Evolutionary conservation across 2,329 filamentous ascomycete genomes (phyloP).

Genomic region (Sporothrix luriei): DNA sequence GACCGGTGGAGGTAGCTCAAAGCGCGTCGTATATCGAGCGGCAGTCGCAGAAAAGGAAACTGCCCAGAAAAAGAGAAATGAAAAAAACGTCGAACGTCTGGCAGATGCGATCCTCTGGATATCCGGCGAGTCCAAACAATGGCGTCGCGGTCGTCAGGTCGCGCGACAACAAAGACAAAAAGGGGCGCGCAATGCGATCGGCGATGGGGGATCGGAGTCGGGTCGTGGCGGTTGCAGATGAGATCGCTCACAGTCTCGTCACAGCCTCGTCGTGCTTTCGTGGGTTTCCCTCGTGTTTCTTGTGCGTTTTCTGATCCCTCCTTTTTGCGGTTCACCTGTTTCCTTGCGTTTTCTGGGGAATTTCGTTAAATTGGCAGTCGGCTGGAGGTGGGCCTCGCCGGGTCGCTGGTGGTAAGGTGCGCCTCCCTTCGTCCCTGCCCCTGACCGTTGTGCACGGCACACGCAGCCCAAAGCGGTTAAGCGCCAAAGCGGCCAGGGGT

Average conservation of each 20-base stretch:
- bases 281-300: neutral
- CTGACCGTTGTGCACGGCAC: constrained; percentile 23
- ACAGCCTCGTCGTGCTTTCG: constrained; percentile 1
- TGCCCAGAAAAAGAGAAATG: no score
- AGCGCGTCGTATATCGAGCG: neutral
- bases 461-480: constrained; percentile 22
- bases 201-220: neutral
- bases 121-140: neutral
- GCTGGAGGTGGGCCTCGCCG: neutral
- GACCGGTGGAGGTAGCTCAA: no score
- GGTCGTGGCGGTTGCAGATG: neutral
- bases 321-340: neutral
- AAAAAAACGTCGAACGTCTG: no score
- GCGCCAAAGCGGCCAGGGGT: constrained; percentile 17
- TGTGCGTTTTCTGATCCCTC: neutral
- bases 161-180: neutral
- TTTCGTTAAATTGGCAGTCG: constrained; percentile 24
- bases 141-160: neutral
- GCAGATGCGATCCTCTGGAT: neutral
- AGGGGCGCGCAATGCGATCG: neutral
- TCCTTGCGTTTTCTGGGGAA: neutral
- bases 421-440: neutral
- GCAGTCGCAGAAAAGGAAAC: neutral
- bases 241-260: neutral
- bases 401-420: neutral